Evolutionary conservation across 208 protist genomes (phyloP).

Genomic region (Acanthamoeba culbertsoni): DNA sequence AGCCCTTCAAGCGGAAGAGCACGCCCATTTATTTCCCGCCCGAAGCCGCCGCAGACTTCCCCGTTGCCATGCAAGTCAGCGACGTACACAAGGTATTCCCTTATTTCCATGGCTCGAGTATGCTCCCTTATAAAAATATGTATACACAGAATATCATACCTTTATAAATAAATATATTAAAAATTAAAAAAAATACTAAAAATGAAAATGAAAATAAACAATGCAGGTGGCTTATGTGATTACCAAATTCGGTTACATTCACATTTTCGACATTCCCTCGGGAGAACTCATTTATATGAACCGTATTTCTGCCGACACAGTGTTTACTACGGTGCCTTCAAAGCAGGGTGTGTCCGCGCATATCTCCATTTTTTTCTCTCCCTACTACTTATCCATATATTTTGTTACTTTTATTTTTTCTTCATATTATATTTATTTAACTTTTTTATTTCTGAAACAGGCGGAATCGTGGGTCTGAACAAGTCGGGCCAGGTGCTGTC

Average conservation of each 20-base stretch:
- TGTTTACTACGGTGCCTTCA: slow-evolving; percentile 94
- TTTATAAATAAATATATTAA: too few relatives aligned
- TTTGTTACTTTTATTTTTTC: background rate
- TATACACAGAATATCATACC: background rate
- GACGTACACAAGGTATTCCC: slow-evolving; percentile 94
- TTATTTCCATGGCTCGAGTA: background rate
- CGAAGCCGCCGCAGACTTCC: slow-evolving; percentile 93
- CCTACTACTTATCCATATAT: background rate
- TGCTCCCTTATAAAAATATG: background rate
- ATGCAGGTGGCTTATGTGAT: slow-evolving; percentile 87
- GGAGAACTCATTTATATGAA: slow-evolving; percentile 93
- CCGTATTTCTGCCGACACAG: slow-evolving; percentile 90
- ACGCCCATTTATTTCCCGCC: slow-evolving; percentile 85
- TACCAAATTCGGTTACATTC: slow-evolving; percentile 93
- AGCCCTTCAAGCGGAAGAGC: slow-evolving; percentile 80
- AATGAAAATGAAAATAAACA: too few relatives aligned
- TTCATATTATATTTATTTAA: background rate
- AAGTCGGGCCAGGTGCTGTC: slow-evolving; percentile 89
- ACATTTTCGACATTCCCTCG: slow-evolving; percentile 96
- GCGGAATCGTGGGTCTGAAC: slow-evolving; percentile 96
- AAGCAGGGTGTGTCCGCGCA: slow-evolving; percentile 65
- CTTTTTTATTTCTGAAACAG: slow-evolving; percentile 14
- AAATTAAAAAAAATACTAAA: too few relatives aligned
- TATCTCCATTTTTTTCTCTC: background rate
- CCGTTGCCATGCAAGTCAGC: slow-evolving; percentile 93